phyloP scores from a whole-genome alignment of 2,329 filamentous ascomycete genomes.

The Dendryphion nanum region DNA sequence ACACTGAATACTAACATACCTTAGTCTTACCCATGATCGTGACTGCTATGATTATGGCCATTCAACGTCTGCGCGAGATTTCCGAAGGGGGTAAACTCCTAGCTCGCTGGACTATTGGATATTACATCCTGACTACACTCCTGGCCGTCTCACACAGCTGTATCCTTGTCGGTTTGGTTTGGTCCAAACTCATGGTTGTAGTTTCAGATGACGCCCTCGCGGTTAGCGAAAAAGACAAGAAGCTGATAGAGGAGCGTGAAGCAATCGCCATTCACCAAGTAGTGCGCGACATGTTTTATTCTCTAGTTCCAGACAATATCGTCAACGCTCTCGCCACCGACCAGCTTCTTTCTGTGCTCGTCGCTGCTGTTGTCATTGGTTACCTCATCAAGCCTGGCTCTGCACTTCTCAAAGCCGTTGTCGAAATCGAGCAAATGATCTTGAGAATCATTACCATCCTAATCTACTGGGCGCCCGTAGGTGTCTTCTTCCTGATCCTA shows the following conservation, averaged over 20 bases:
- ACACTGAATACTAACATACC: not conserved
- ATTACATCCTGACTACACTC: slow-evolving; percentile 52
- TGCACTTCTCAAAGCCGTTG: slow-evolving; percentile 44
- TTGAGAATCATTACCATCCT: slow-evolving; percentile 48
- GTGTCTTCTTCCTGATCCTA: slow-evolving; percentile 56
- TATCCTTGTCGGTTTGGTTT: slow-evolving; percentile 49
- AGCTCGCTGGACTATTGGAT: slow-evolving; percentile 51
- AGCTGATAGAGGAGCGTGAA: slow-evolving; percentile 36
- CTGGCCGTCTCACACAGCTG: slow-evolving; percentile 50
- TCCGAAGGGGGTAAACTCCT: slow-evolving; percentile 44
- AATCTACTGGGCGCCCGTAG: slow-evolving; percentile 51
- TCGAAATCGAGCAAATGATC: slow-evolving; percentile 51
- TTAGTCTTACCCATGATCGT: slow-evolving; percentile 54
- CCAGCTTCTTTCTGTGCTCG: slow-evolving; percentile 48
- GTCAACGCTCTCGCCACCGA: slow-evolving; percentile 49
- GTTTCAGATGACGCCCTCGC: slow-evolving; percentile 36
- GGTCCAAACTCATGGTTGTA: slow-evolving; percentile 46
- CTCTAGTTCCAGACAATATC: slow-evolving; percentile 52
- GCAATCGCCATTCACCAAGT: slow-evolving; percentile 42
- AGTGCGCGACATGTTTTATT: slow-evolving; percentile 50
- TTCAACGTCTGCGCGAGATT: slow-evolving; percentile 51
- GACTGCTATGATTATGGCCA: slow-evolving; percentile 52
- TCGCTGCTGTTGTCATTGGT: slow-evolving; percentile 48
- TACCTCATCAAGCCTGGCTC: slow-evolving; percentile 45
- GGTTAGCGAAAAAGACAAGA: slow-evolving; percentile 30